Base-by-base conservation (phyloP, 1,284 basidiomycete genomes). In the Fomitiporia mediterranea region DNA sequence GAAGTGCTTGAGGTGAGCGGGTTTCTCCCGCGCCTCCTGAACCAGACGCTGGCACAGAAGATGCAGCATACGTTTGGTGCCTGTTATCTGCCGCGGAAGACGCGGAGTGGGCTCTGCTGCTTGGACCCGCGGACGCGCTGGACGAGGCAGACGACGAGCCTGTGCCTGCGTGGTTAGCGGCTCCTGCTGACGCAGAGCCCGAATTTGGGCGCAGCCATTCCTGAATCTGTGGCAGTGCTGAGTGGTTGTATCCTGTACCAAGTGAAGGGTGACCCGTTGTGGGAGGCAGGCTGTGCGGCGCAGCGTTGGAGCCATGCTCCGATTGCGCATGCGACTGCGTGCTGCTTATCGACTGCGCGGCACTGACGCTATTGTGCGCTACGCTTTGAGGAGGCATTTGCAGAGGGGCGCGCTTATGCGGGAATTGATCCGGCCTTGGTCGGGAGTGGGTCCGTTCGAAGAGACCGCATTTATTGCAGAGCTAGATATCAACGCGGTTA, bases 391-490 rank as follows among this genome's bases (percentile, higher is more conserved):
- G 65, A 49, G 65, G 65, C 32, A 71, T 68, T 15, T 83, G 77
- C 39, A 87, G 72, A 0, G 86, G 84, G 0, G 86, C 86, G 35
- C 86, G 78, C 64, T 86, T 86, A 72, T 88, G 86, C 11, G 86
- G 86, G 68, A 90, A 89, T 64, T 89, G 88, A 58, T 89, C 86
- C 0, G 87, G 87, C 42, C 89, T 75, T 11, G 88, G 84, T 17
- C 87, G 80, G 17, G 84, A 86, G 68, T 91, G 88, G 0, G 89
- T 91, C 54, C 88, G 81, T 68, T 91, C 88, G 64, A 91, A 91
- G 7, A 91, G 71, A 21, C 88, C 88, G 65, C 88, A 91, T 66
- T 91, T 91, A 77, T 91, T 91, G 74, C 88, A 91, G n/a, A 91
- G 77, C 86, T 90, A 51, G 34, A 19, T 34, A 56, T 23, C 51